A percentile compares a stretch with the other conserved stretches of the same genome.
Evolutionary conservation across 768 basidiomycete genomes (phyloP).

Genomic region (Leccinum broughii): DNA sequence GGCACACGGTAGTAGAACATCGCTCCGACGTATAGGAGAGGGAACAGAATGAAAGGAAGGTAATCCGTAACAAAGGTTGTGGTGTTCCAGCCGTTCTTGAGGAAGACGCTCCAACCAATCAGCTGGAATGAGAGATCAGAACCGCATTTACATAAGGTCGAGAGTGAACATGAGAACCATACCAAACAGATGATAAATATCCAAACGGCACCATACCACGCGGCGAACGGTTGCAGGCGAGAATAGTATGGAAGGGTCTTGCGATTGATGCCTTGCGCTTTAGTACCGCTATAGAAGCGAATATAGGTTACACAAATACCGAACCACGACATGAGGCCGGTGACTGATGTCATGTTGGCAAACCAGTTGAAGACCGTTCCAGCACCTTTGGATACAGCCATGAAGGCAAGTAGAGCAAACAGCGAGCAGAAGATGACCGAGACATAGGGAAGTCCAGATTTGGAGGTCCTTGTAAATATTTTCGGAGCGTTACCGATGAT

Average conservation of each 20-base stretch:
- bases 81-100: constrained; percentile 51
- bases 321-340: constrained; percentile 77
- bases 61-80: constrained; percentile 83
- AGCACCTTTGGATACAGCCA: constrained; percentile 67
- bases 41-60: constrained; percentile 70
- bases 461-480: constrained; percentile 69
- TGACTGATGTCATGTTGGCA: constrained; percentile 67
- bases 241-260: constrained; percentile 68
- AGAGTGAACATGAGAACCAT: constrained; percentile 28
- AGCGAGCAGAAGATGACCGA: constrained; percentile 66
- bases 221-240: constrained; percentile 69
- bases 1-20: constrained; percentile 43
- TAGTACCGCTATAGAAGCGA: constrained; percentile 80
- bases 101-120: constrained; percentile 53
- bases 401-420: constrained; percentile 77
- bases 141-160: not conserved
- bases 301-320: constrained; percentile 75
- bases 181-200: constrained; percentile 61
- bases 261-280: constrained; percentile 77
- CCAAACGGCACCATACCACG: constrained; percentile 47
- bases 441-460: constrained; percentile 73
- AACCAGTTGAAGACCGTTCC: constrained; percentile 82
- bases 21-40: constrained; percentile 67
- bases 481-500: constrained; percentile 77
- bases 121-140: constrained; percentile 44